Conservation (phyloP, 2,329 filamentous ascomycete genomes). For the Cladosporium cucumerinum region DNA sequence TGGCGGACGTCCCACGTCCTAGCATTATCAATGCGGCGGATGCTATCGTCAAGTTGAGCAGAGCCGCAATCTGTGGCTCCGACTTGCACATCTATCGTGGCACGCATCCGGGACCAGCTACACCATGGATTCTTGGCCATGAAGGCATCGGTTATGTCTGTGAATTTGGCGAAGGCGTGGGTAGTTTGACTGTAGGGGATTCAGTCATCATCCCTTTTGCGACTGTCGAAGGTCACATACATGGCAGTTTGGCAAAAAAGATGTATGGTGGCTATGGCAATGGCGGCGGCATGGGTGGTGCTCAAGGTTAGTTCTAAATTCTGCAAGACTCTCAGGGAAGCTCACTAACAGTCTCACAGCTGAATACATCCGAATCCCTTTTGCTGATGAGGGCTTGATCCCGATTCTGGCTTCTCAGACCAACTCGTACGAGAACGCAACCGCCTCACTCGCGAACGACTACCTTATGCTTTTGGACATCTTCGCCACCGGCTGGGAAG, state of each 20-base stretch:
- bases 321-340: neutral
- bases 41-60: constrained; percentile 20
- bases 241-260: constrained; percentile 3
- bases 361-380: constrained; percentile 17
- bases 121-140: constrained; percentile 17
- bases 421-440: constrained; percentile 2
- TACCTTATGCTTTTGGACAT: constrained; percentile 52
- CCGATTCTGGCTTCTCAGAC: neutral
- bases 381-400: constrained; percentile 17
- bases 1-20: constrained; percentile 26
- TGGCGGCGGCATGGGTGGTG: constrained; percentile 11
- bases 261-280: constrained; percentile 17
- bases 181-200: constrained; percentile 15
- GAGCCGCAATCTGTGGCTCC: constrained; percentile 20
- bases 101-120: neutral
- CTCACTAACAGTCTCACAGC: constrained; percentile 3
- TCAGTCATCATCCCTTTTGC: constrained; percentile 20
- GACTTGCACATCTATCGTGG: constrained; percentile 24
- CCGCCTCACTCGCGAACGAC: constrained; percentile 6
- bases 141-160: constrained; percentile 20
- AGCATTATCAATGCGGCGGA: constrained; percentile 20
- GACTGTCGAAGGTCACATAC: constrained; percentile 15
- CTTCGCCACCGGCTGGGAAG: constrained; percentile 49
- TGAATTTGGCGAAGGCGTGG: constrained; percentile 18
- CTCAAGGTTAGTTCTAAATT: neutral